phyloP scores from a whole-genome alignment of 257 asterid genomes.

The Leonotis leonurus region DNA sequence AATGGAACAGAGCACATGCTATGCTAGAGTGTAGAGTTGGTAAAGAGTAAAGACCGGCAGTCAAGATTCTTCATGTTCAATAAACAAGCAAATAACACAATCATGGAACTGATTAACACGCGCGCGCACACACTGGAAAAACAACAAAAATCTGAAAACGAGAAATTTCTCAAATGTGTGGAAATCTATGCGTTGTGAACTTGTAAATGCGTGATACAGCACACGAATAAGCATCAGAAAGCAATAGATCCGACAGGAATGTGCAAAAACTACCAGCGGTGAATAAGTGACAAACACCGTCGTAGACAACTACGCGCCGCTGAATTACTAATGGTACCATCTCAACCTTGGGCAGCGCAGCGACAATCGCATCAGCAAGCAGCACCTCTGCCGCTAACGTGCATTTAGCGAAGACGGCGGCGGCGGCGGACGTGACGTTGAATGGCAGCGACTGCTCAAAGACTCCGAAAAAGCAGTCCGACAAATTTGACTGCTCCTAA shows the following conservation, averaged over 20 bases:
- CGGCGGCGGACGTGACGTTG: too few species aligned
- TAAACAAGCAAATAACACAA: too few species aligned
- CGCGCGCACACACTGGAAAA: not conserved
- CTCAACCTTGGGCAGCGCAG: slow-evolving; percentile 17
- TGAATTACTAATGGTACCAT: slow-evolving; percentile 42
- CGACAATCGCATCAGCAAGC: slow-evolving; percentile 5
- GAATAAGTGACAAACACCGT: slow-evolving; percentile 89
- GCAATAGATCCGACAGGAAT: not conserved
- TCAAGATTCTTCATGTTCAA: too few species aligned
- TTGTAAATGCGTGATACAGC: not conserved
- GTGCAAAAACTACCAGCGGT: slow-evolving; percentile 40
- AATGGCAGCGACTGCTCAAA: slow-evolving; percentile 9
- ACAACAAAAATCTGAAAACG: not conserved
- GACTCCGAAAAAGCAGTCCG: slow-evolving; percentile 8
- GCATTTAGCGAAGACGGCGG: slow-evolving; percentile 22
- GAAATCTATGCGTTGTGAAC: not conserved
- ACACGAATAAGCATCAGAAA: slow-evolving; percentile 2
- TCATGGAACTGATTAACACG: too few species aligned
- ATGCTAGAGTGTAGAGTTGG: too few species aligned
- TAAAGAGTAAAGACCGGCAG: too few species aligned
- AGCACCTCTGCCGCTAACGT: slow-evolving; percentile 30
- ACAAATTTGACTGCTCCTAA: not conserved
- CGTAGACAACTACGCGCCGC: slow-evolving; percentile 79
- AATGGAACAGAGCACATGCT: too few species aligned
- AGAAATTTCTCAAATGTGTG: not conserved